These are phyloP conservation scores for Neurospora crassa DNA, from an alignment of 2,329 filamentous ascomycete species.

Conservation along the genomic window DNA sequence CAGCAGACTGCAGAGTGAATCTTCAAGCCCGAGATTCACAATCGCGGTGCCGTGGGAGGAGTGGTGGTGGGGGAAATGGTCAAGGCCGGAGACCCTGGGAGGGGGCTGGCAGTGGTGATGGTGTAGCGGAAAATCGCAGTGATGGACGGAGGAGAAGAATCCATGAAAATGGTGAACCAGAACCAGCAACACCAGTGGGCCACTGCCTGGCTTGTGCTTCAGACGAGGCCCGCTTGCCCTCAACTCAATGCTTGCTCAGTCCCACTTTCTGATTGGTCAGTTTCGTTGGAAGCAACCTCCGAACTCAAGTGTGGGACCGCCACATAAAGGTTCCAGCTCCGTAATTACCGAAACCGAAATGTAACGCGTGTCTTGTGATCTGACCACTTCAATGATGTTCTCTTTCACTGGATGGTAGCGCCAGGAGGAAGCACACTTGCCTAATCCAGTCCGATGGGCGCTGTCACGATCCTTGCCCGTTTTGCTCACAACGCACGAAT, in stretches of 20 bases:
- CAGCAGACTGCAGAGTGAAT: constrained; percentile 19
- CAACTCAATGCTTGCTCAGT: neutral
- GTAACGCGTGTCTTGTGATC: neutral
- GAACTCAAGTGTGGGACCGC: neutral
- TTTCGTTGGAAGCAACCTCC: neutral
- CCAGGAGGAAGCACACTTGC: neutral
- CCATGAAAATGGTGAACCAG: constrained; percentile 19
- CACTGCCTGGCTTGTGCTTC: neutral
- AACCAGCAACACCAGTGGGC: constrained; percentile 9
- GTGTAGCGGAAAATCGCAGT: constrained; percentile 23
- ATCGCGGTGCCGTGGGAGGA: neutral
- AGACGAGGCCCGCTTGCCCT: neutral
- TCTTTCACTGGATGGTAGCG: neutral
- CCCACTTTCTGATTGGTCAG: neutral
- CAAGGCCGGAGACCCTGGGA: constrained; percentile 18
- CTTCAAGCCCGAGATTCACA: constrained; percentile 10
- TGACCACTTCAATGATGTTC: neutral
- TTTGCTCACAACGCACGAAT: neutral
- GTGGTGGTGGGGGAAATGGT: constrained; percentile 17
- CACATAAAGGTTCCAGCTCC: neutral
- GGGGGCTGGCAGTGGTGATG: constrained; percentile 19
- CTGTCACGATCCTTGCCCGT: neutral
- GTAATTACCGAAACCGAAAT: neutral
- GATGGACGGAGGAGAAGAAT: constrained; percentile 19
- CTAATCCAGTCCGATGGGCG: neutral